Evolutionary conservation across 768 basidiomycete genomes (phyloP), one percentile per base, ranked within the genome.

Genomic region (Asterophora lycoperdoides): DNA sequence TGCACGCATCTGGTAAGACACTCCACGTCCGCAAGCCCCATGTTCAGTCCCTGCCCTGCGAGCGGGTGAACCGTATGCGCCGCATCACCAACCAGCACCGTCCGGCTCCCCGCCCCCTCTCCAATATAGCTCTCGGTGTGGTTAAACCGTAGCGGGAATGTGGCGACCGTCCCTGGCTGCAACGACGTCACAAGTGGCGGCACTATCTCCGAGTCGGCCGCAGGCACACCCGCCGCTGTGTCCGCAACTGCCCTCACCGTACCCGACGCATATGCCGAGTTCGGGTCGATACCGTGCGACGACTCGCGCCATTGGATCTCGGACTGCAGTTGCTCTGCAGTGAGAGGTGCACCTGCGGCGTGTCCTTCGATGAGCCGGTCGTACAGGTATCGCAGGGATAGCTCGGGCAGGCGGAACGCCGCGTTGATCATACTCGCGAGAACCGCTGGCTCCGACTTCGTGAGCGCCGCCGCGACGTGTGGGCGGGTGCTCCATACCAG

Each of bases 401-500:
- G 57, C 14, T 84, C 76, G 3, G 93, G 90, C 14, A 94, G 71
- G 19, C 92, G 80, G 72, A 93, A 98, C 5, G 89, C 93, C 14
- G 86, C 88, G 62, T 97, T 96, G 58, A 97, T 80, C 81, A 98
- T 84, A 38, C 65, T 69, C 8, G 75, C 67, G 38, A 98, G 67
- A 14, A 87, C 78, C 3, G 66, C 72, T 0, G 85, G 77, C 4
- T 84, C 84, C 3, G 81, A 75, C 14, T 78, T 70, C 20, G 83
- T 82, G 34, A 96, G 71, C 1, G 83, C 79, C n/a, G 77, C 66
- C 2, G 93, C 92, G 7, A 93, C 73, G 5, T 71, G 62, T 1
- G 93, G 91, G 46, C 74, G 79, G 0, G 89, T 95, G 15, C 92
- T 94, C 96, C 96, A 98, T 5, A 97, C 96, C 42, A 98, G 75